Base-by-base conservation (phyloP, 2,329 filamentous ascomycete genomes). In the Botrytis elliptica region DNA sequence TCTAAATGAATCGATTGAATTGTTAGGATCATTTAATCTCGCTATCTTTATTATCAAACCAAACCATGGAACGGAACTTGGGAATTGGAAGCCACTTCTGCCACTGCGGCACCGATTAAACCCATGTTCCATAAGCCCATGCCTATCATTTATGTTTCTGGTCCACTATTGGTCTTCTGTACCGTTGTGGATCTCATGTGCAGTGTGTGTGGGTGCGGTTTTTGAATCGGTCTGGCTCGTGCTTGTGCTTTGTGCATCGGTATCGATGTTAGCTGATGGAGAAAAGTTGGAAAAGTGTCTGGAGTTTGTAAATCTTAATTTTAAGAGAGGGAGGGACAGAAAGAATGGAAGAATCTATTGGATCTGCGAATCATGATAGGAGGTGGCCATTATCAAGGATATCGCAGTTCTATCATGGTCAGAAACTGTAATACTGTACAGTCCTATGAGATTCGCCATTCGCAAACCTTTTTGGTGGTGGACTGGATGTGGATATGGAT, bases 1-100 rank as follows among this genome's bases (percentile, higher is more conserved):
- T 29, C 29, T 18, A 55, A 18, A 55, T 55, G 29, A 55, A 55
- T 18, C 38, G 40, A 20, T 29, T 29, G 42, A n/a, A 55, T 20
- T 25, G 38, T 33, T 59, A 42, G 66, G 66, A 57, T 69, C 29
- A 29, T 42, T 57, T 69, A 69, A 69, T 69, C 29, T 69, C 66
- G 66, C 66, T 69, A 59, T 69, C 49, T 55, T 33, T 29, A 40
- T n/a, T 42, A 42, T 57, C 49, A 40, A 52, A 55, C n/a, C 49
- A 52, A 52, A 52, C 65, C 46, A 67, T 49, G 29, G 65, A 38
- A 67, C 49, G 25, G 49, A 52, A 52, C 25, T 52, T 52, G 25
- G 25, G 49, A 52, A 9, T 52, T 52, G 49, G 49, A 52, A n/a
- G 49, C 49, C 62, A 64, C 62, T 68, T 68, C 42, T 55, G 20